Base-by-base conservation (phyloP, 208 protist species). In the Eutreptiella sp. region DNA sequence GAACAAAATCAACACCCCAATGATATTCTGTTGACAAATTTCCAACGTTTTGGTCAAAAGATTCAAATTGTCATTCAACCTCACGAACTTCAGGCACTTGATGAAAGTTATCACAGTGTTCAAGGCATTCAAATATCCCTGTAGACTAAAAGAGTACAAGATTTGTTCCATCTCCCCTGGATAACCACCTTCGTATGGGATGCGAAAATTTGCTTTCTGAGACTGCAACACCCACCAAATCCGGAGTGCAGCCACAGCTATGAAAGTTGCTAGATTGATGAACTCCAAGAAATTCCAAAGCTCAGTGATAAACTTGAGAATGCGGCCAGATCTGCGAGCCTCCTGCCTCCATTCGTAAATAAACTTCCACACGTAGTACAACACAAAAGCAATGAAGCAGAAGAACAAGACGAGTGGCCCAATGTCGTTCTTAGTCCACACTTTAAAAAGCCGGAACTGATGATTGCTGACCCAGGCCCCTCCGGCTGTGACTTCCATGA, bases 231-330 rank as follows among this genome's bases (percentile, higher is more conserved):
- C 32, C 5, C 58, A 57, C 41, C 62, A 36, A 4, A 41, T 4
- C 3, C 33, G 26, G 38, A 64, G 43, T n/a, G n/a, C n/a, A n/a
- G n/a, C n/a, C 24, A 57, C 45, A 4, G 45, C 54, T 4, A 74
- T 11, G 16, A 74, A 33, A 4, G 66, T 64, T 2, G 33, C 48
- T 26, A 61, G 47, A 7, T 46, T 69, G 19, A 64, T 4, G 32
- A 24, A 45, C 27, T 74, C 68, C 5, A 74, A 3, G 39, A 55
- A 66, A 38, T 63, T 68, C 26, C 47, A 74, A 43, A 50, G 36
- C 14, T 58, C 64, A 3, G 2, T 21, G 19, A 65, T 3, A 46
- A 58, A 70, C 21, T 19, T 2, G 5, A 66, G 38, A n/a, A 66
- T 23, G 53, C 28, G 7, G 24, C 16, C 5, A 16, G 26, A 9